Percentiles rank a stretch among this genome's conserved stretches.
Evolutionary conservation across 768 basidiomycete species (phyloP).

Genomic region (Mycena crocata): DNA sequence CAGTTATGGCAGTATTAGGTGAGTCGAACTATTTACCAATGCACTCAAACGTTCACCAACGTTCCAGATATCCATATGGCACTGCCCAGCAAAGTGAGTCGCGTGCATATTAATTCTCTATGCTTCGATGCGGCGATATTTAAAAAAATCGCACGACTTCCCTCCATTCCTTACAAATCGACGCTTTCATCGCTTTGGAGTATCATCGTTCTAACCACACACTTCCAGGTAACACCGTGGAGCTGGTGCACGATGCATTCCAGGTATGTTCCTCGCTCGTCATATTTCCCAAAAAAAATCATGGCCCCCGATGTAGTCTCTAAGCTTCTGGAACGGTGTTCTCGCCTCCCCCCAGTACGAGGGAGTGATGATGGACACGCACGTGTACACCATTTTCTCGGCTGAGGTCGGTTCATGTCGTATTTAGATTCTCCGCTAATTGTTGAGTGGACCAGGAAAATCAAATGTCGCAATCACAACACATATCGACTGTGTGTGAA

Average conservation of each 20-base stretch:
- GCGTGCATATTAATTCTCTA: neutral
- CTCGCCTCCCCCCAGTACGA: constrained; percentile 5
- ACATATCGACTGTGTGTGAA: constrained; percentile 22
- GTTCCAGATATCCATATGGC: constrained; percentile 43
- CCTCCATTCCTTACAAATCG: no score
- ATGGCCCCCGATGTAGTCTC: no score
- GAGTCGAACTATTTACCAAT: no score
- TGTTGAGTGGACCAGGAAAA: constrained; percentile 6
- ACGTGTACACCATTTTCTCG: constrained; percentile 29
- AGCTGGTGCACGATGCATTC: constrained; percentile 28
- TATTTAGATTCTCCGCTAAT: neutral
- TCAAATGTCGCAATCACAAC: constrained; percentile 18
- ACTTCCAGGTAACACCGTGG: constrained; percentile 21
- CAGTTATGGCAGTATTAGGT: constrained; percentile 83
- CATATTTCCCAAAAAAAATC: no score
- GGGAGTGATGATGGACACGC: constrained; percentile 30
- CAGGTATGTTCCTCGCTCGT: no score
- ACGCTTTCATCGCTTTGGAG: no score
- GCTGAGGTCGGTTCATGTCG: neutral
- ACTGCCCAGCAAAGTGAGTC: constrained; percentile 55
- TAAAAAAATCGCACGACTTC: no score
- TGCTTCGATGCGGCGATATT: no score
- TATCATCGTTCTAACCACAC: neutral
- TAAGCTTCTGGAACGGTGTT: constrained; percentile 23
- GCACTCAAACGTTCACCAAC: no score